Conservation (phyloP, 495 filamentous ascomycete species). For the Xeromyces bisporus region DNA sequence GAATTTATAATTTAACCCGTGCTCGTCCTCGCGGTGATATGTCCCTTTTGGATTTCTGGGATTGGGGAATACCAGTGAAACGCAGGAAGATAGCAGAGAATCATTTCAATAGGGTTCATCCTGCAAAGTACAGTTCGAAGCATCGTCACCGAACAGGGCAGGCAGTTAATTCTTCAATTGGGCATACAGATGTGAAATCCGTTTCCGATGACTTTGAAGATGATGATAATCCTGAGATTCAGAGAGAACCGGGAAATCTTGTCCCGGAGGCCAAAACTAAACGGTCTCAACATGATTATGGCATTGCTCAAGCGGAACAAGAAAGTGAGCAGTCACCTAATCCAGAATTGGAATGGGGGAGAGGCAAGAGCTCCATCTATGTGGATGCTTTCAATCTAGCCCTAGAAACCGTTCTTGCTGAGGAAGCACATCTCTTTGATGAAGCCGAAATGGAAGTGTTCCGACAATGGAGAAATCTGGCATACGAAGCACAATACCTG, state of each 20-base stretch:
- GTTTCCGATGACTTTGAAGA: constrained; percentile 9
- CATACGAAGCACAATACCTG: constrained; percentile 85
- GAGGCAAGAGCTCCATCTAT: constrained; percentile 72
- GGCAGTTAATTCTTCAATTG: constrained; percentile 2
- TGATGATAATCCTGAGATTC: constrained; percentile 13
- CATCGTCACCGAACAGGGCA: constrained; percentile 5
- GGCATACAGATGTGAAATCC: no score
- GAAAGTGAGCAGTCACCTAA: constrained; percentile 23
- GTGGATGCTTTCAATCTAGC: constrained; percentile 95
- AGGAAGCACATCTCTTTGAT: constrained; percentile 78
- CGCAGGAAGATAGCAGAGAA: constrained; percentile 13
- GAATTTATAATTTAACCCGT: no score
- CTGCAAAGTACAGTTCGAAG: constrained; percentile 1
- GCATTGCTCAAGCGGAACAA: constrained; percentile 25
- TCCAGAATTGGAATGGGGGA: constrained; percentile 38
- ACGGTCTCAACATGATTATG: constrained; percentile 63
- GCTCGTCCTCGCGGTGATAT: constrained; percentile 10
- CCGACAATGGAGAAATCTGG: constrained; percentile 49
- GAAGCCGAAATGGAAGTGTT: constrained; percentile 67
- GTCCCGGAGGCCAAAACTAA: constrained; percentile 51
- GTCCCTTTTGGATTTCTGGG: constrained; percentile 29
- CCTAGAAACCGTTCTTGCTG: constrained; percentile 74
- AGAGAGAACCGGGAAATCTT: constrained; percentile 63
- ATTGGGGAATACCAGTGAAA: constrained; percentile 19
- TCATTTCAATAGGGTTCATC: neutral